Conservation (phyloP, 257 asterid genomes). For the Plantago elongata region DNA sequence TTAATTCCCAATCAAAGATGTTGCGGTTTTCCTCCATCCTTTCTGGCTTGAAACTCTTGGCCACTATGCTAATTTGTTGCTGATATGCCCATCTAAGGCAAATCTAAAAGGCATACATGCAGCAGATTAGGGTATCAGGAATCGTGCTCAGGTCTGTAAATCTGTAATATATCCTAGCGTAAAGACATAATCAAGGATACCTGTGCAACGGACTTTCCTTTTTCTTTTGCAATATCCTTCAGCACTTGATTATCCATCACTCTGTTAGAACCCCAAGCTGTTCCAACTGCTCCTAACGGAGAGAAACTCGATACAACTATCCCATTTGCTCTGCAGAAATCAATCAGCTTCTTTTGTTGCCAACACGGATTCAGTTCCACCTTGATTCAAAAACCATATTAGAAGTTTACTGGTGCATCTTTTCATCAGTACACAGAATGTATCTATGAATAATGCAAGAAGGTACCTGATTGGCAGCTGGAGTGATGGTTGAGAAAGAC, state of each 20-base stretch:
- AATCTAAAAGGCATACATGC: slow-evolving; percentile 1
- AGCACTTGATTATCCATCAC: slow-evolving; percentile 18
- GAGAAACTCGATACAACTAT: slow-evolving; percentile 14
- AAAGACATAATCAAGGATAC: neutral
- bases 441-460: neutral
- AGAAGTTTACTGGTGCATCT: neutral
- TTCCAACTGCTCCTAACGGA: slow-evolving; percentile 17
- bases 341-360: slow-evolving; percentile 19
- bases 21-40: slow-evolving; percentile 19
- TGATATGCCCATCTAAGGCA: slow-evolving; percentile 18
- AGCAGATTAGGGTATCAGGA: neutral
- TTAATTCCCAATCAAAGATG: slow-evolving; percentile 20
- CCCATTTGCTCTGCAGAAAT: slow-evolving; percentile 16
- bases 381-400: neutral
- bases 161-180: neutral
- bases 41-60: slow-evolving; percentile 19
- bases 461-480: slow-evolving; percentile 24
- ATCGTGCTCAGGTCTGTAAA: neutral
- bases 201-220: slow-evolving; percentile 18
- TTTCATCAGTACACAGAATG: neutral
- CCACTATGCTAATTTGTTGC: slow-evolving; percentile 14
- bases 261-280: slow-evolving; percentile 20
- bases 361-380: slow-evolving; percentile 21
- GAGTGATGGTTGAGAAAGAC: slow-evolving; percentile 16
- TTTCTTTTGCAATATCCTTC: slow-evolving; percentile 18